Percentiles rank a stretch among this genome's conserved stretches.
Conservation (phyloP, 768 basidiomycete species). For the Russula dissimulans region DNA sequence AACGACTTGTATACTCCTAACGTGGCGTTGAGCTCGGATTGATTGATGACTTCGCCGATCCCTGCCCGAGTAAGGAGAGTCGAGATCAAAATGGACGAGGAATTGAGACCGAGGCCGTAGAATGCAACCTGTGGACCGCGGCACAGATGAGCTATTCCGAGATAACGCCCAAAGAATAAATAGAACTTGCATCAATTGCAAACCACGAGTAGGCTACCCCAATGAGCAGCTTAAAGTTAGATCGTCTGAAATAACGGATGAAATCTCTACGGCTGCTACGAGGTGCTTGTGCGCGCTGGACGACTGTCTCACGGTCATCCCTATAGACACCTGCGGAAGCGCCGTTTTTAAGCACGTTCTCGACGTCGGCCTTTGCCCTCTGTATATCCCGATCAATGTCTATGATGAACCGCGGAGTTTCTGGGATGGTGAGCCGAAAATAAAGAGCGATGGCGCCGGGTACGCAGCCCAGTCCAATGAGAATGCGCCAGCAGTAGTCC, state of each 20-base stretch:
- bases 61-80: slow-evolving; percentile 35
- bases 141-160: background rate
- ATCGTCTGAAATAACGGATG: slow-evolving; percentile 50
- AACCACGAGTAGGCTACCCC: slow-evolving; percentile 84
- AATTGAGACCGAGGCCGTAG: slow-evolving; percentile 84
- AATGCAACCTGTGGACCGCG: slow-evolving; percentile 55
- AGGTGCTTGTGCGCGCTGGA: slow-evolving; percentile 58
- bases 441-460: slow-evolving; percentile 77
- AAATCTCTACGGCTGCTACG: slow-evolving; percentile 64
- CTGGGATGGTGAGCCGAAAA: slow-evolving; percentile 88
- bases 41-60: slow-evolving; percentile 41
- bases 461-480: slow-evolving; percentile 82
- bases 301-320: slow-evolving; percentile 45
- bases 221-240: slow-evolving; percentile 70
- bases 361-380: slow-evolving; percentile 64
- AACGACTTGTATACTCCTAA: slow-evolving; percentile 40
- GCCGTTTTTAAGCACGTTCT: slow-evolving; percentile 42
- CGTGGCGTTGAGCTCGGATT: slow-evolving; percentile 27
- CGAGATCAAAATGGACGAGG: slow-evolving; percentile 57
- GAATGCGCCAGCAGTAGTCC: slow-evolving; percentile 76
- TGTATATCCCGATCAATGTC: slow-evolving; percentile 79
- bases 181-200: slow-evolving; percentile 61
- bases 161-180: background rate
- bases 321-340: slow-evolving; percentile 28
- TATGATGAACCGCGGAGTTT: slow-evolving; percentile 87